These are phyloP conservation scores for Erysimum cheiri DNA, from an alignment of 441 rosid species.

Conservation along the genomic window DNA sequence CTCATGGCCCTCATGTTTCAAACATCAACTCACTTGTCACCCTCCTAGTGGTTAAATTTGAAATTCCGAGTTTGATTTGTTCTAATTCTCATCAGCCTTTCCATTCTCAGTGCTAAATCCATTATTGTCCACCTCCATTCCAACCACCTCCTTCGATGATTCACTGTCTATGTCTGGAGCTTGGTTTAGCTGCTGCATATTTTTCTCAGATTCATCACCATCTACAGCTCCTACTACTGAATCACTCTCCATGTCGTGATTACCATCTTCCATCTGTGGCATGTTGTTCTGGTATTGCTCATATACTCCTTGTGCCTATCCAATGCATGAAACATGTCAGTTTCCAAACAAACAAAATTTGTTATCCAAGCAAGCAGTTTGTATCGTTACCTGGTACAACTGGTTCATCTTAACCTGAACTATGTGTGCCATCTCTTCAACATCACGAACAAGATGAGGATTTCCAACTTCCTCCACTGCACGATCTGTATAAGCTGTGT, in stretches of 20 bases:
- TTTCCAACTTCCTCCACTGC: constrained; percentile 72
- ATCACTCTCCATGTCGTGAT: constrained; percentile 38
- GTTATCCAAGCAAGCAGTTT: constrained; percentile 2
- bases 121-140: constrained; percentile 40
- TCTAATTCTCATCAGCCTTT: constrained; percentile 38
- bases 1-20: background rate
- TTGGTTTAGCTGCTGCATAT: constrained; percentile 24
- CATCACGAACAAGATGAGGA: constrained; percentile 62
- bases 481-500: constrained; percentile 69
- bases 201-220: constrained; percentile 31
- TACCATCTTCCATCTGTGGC: constrained; percentile 38
- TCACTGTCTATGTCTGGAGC: constrained; percentile 29
- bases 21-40: background rate
- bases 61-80: constrained; percentile 3
- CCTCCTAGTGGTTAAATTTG: background rate
- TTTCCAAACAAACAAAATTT: constrained; percentile 5
- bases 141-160: constrained; percentile 16
- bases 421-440: constrained; percentile 81
- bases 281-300: constrained; percentile 44
- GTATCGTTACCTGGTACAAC: constrained; percentile 64
- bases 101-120: constrained; percentile 40
- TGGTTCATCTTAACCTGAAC: constrained; percentile 63
- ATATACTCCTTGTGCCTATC: constrained; percentile 44
- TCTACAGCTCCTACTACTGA: constrained; percentile 28
- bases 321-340: constrained; percentile 14